These are phyloP conservation scores for Xylariaceae sp. DNA, from an alignment of 2,329 filamentous ascomycete genomes.

Conservation along the genomic window DNA sequence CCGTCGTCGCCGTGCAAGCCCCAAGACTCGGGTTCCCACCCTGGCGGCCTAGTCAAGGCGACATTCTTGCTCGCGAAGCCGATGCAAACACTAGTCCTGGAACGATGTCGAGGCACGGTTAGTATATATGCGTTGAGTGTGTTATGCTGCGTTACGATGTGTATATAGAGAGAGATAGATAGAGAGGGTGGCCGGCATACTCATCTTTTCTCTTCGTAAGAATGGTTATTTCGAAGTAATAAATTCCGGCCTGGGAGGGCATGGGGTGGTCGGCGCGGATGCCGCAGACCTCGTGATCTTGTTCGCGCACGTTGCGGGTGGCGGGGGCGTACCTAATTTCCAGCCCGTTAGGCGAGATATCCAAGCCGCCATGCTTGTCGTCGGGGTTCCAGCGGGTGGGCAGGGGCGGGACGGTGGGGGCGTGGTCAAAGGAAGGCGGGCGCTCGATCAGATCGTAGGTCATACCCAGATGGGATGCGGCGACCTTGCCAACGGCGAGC, in stretches of 20 bases:
- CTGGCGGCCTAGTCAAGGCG: conserved; percentile 53
- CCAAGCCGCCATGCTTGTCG: conserved; percentile 70
- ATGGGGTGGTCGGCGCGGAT: conserved; percentile 82
- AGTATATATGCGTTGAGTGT: conserved; percentile 12
- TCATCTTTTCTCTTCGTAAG: conserved; percentile 50
- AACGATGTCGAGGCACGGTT: too few species aligned
- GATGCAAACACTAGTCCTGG: conserved; percentile 57
- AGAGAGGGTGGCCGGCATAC: conserved; percentile 34
- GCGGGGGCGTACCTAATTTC: conserved; percentile 60
- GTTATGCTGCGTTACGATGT: neutral
- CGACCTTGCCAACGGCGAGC: conserved; percentile 54
- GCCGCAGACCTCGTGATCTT: conserved; percentile 72
- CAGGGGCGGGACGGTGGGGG: conserved; percentile 59
- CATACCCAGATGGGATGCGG: conserved; percentile 67
- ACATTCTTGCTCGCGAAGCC: conserved; percentile 57
- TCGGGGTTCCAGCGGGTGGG: conserved; percentile 78
- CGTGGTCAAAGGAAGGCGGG: conserved; percentile 56
- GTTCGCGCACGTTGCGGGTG: conserved; percentile 42
- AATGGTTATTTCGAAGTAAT: conserved; percentile 77
- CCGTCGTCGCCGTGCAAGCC: conserved; percentile 69
- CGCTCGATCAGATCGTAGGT: conserved; percentile 83
- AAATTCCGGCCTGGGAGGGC: conserved; percentile 85
- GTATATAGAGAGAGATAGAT: neutral
- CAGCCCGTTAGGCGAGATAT: conserved; percentile 68
- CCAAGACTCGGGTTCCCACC: conserved; percentile 66